These are phyloP conservation scores for Solanum dulcamara DNA, from an alignment of 257 asterid genomes.

Conservation along the genomic window DNA sequence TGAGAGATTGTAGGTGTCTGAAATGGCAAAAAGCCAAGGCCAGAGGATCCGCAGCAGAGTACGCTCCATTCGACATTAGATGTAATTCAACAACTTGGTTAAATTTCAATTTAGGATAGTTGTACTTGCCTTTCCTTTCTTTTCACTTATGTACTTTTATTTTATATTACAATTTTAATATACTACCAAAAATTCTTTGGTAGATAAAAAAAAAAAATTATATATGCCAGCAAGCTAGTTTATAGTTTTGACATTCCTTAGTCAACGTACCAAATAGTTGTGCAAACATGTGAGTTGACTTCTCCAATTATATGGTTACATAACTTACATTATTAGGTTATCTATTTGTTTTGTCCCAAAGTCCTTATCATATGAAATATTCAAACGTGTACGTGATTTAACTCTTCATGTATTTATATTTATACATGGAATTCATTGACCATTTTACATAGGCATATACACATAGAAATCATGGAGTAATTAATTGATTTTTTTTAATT, in stretches of 20 bases:
- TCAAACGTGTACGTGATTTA: conserved; percentile 1
- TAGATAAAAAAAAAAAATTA: not conserved
- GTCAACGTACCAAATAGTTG: conserved; percentile 17
- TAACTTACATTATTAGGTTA: conserved; percentile 28
- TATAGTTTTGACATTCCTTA: conserved; percentile 21
- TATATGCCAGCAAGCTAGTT: not conserved
- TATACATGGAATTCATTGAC: not conserved
- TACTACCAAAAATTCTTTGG: too few relatives aligned
- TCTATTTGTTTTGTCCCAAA: conserved; percentile 8
- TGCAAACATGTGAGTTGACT: conserved; percentile 24
- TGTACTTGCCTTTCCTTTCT: too few relatives aligned
- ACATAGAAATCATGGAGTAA: not conserved
- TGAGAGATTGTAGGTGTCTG: too few relatives aligned
- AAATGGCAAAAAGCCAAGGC: too few relatives aligned
- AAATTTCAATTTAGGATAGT: too few relatives aligned
- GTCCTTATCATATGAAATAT: too few relatives aligned
- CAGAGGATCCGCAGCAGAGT: too few relatives aligned
- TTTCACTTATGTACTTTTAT: too few relatives aligned
- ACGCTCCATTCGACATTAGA: too few relatives aligned
- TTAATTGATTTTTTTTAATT: not conserved
- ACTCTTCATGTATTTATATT: not conserved
- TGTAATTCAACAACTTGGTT: too few relatives aligned
- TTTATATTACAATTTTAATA: too few relatives aligned
- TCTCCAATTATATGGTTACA: not conserved
- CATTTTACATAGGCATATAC: not conserved